Evolutionary conservation across 768 basidiomycete genomes (phyloP).

Genomic region (Tulasnella sp.): DNA sequence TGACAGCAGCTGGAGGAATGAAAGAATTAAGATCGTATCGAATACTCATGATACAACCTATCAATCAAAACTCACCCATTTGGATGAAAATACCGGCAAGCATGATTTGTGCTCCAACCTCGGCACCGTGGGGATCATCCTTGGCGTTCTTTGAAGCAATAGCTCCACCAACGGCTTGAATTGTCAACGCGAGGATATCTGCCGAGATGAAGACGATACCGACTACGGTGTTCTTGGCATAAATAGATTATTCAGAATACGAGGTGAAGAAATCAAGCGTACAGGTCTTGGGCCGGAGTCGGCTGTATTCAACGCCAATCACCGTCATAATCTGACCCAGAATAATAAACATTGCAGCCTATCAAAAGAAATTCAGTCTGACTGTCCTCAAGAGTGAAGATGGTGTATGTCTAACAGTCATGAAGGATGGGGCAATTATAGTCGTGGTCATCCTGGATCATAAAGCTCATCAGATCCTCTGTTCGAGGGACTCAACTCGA

Average conservation of each 20-base stretch:
- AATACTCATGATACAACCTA: neutral
- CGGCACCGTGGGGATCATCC: neutral
- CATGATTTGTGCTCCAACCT: slow-evolving; percentile 6
- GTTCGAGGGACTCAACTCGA: no score
- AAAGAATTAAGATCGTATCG: neutral
- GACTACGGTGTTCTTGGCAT: neutral
- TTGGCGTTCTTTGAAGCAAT: slow-evolving; percentile 12
- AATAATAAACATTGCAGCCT: slow-evolving; percentile 48
- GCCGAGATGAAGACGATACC: slow-evolving; percentile 2
- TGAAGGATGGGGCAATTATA: slow-evolving; percentile 44
- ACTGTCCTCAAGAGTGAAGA: neutral
- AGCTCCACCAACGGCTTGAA: slow-evolving; percentile 11
- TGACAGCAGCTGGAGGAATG: slow-evolving; percentile 4
- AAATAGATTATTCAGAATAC: neutral
- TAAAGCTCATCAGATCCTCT: neutral
- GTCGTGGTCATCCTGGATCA: slow-evolving; percentile 31
- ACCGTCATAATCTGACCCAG: slow-evolving; percentile 36
- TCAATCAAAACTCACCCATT: slow-evolving; percentile 7
- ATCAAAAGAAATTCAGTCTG: slow-evolving; percentile 20
- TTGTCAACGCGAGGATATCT: slow-evolving; percentile 2
- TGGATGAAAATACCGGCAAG: slow-evolving; percentile 15
- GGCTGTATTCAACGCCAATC: slow-evolving; percentile 36
- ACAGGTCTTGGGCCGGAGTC: slow-evolving; percentile 35
- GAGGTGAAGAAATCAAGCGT: neutral
- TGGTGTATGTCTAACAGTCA: slow-evolving; percentile 23